Evolutionary conservation across 1,284 basidiomycete species (phyloP).

Genomic region (Papiliotrema nemorosa): DNA sequence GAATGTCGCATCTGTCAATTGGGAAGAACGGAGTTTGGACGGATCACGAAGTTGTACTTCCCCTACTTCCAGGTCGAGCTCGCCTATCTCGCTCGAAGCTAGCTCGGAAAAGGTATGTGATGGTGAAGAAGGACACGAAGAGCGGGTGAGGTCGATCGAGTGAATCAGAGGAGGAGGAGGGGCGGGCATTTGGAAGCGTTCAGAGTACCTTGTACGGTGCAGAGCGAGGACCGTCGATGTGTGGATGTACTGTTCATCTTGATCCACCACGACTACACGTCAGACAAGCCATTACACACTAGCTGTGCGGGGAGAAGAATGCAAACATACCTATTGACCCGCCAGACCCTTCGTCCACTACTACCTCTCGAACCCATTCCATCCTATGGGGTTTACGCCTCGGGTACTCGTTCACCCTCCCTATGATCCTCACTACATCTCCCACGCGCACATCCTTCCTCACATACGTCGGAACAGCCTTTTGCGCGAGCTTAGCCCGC

Average conservation of each 20-base stretch:
- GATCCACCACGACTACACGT: conserved; percentile 31
- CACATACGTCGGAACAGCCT: conserved; percentile 12
- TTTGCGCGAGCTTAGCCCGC: too few species aligned
- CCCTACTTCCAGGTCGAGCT: conserved; percentile 4
- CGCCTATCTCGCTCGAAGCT: conserved; percentile 18
- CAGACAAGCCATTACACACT: too few species aligned
- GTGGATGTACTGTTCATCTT: conserved; percentile 33
- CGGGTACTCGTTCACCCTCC: conserved; percentile 36
- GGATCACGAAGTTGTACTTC: conserved; percentile 33
- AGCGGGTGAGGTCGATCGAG: neutral
- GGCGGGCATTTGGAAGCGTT: conserved; percentile 28
- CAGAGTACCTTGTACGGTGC: conserved; percentile 30
- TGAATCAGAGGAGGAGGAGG: neutral
- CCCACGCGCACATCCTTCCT: conserved; percentile 38
- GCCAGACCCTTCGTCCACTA: conserved; percentile 31
- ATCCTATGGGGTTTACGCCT: conserved; percentile 13
- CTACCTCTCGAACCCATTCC: conserved; percentile 34
- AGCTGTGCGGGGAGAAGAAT: neutral
- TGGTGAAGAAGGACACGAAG: neutral
- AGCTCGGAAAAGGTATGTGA: conserved; percentile 1
- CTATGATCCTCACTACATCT: conserved; percentile 36
- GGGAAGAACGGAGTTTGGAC: conserved; percentile 25
- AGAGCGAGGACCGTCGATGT: conserved; percentile 18
- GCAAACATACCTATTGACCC: conserved; percentile 32
- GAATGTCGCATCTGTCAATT: conserved; percentile 37